Conservation (phyloP, 1,139 yeast species). For the Protomyces arabidopsidicola region DNA sequence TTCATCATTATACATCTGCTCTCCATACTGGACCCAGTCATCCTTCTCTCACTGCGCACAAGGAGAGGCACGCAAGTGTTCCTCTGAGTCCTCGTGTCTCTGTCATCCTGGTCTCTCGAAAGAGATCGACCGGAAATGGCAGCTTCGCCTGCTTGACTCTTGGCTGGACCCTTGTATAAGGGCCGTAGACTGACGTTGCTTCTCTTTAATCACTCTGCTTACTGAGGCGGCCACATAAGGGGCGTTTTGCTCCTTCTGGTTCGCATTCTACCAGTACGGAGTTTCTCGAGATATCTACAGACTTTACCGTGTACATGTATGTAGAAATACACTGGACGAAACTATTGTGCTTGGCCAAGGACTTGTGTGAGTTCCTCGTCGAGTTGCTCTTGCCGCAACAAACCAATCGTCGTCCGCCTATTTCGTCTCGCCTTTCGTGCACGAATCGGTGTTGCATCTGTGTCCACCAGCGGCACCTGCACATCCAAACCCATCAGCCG, state of each 20-base stretch:
- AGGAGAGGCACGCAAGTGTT: constrained; percentile 1
- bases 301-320: background rate
- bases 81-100: background rate
- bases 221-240: constrained; percentile 1
- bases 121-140: no score
- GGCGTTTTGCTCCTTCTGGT: background rate
- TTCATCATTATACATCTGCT: background rate
- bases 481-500: background rate
- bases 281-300: background rate
- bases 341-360: background rate
- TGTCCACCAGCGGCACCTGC: background rate
- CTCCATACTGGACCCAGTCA: background rate
- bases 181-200: background rate
- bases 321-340: no score
- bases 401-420: constrained; percentile 21
- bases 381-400: constrained; percentile 7
- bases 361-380: constrained; percentile 16
- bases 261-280: background rate
- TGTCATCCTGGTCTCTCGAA: no score
- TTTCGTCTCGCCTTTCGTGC: constrained; percentile 8
- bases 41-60: background rate
- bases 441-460: constrained; percentile 19
- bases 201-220: constrained; percentile 1
- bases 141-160: background rate
- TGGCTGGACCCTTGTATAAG: constrained; percentile 1